phyloP scores from a whole-genome alignment of 176 grass and related monocot genomes.

The Carex scoparia region DNA sequence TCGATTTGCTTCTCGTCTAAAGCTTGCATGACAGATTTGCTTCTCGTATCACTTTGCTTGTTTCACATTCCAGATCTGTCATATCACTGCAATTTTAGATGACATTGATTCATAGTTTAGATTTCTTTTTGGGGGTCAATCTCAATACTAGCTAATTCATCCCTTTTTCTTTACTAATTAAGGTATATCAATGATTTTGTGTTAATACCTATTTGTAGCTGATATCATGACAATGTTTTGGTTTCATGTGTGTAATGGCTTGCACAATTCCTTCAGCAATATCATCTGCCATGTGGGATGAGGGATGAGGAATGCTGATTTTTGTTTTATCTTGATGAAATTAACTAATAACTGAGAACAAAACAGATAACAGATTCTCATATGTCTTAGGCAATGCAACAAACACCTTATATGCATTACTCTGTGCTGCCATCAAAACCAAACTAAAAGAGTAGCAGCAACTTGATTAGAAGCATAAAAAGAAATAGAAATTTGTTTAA shows the following conservation, averaged over 20 bases:
- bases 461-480: too few species aligned
- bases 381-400: slow-evolving; percentile 49
- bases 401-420: slow-evolving; percentile 22
- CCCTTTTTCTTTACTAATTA: background rate
- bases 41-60: slow-evolving; percentile 24
- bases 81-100: slow-evolving; percentile 43
- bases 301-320: slow-evolving; percentile 22
- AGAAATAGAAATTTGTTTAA: too few species aligned
- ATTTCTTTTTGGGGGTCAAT: background rate
- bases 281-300: slow-evolving; percentile 29
- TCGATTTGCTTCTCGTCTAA: too few species aligned
- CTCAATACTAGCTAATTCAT: background rate
- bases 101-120: background rate
- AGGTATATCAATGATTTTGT: slow-evolving; percentile 15
- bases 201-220: slow-evolving; percentile 45
- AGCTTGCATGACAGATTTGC: too few species aligned
- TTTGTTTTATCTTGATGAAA: background rate
- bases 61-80: slow-evolving; percentile 33
- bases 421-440: background rate
- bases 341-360: slow-evolving; percentile 44
- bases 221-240: slow-evolving; percentile 70
- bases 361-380: slow-evolving; percentile 35
- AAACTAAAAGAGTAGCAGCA: too few species aligned
- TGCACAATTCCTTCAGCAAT: slow-evolving; percentile 41
- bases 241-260: slow-evolving; percentile 33